Evolutionary conservation across 768 basidiomycete species (phyloP).

Genomic region (Tulasnella sp.): DNA sequence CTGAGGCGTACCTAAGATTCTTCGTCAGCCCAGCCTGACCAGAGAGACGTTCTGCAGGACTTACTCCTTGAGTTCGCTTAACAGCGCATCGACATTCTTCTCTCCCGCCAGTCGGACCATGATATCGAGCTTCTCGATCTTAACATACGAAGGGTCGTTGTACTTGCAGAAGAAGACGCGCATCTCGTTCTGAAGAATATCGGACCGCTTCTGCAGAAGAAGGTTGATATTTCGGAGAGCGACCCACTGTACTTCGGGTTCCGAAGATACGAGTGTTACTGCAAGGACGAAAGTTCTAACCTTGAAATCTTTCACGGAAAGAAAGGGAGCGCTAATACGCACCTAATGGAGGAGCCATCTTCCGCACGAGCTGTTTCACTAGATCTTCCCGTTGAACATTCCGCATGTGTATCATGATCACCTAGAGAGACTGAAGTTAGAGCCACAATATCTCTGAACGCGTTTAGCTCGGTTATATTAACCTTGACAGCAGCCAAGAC

Average conservation of each 20-base stretch:
- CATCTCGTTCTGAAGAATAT: constrained; percentile 92
- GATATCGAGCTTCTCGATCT: constrained; percentile 96
- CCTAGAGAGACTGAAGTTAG: constrained; percentile 46
- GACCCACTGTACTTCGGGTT: constrained; percentile 98
- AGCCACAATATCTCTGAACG: neutral
- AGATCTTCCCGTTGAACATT: constrained; percentile 76
- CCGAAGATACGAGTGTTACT: constrained; percentile 92
- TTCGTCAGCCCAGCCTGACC: constrained; percentile 13
- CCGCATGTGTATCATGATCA: constrained; percentile 96
- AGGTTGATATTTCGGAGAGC: constrained; percentile 95
- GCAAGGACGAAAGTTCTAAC: neutral
- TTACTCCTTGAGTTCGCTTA: constrained; percentile 95
- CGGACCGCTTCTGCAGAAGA: constrained; percentile 86
- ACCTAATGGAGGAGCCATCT: constrained; percentile 90
- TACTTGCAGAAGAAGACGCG: constrained; percentile 99
- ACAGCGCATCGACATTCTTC: constrained; percentile 86
- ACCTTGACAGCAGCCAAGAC: constrained; percentile 96
- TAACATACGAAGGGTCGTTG: constrained; percentile 98
- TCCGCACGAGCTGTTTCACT: constrained; percentile 76
- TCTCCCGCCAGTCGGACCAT: constrained; percentile 93
- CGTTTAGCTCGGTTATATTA: constrained; percentile 32
- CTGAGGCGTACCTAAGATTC: constrained; percentile 75
- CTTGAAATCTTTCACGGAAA: neutral
- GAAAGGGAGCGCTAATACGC: constrained; percentile 21
- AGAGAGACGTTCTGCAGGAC: constrained; percentile 34